Base-by-base conservation (phyloP, 371 early-diverging fungal genomes). In the Lichtheimia hyalospora region DNA sequence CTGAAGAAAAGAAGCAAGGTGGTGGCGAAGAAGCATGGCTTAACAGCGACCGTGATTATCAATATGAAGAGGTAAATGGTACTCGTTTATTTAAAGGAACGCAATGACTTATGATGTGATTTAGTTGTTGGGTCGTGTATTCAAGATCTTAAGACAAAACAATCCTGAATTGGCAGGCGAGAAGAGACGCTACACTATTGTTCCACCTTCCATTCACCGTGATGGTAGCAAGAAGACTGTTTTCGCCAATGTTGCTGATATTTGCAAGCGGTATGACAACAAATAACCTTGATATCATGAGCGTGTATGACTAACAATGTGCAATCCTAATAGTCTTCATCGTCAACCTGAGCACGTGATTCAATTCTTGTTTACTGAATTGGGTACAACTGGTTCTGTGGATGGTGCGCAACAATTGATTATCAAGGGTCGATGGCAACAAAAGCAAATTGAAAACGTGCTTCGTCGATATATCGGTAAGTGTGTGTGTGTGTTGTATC, bases 361-460 rank as follows among this genome's bases (percentile, higher is more conserved):
- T 70, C 95, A 96, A 76, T 99, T 90, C 84, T 84, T 99, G 71
- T 97, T 95, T 76, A 92, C 97, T 48, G 99, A 99, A 86, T 86
- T 99, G 89, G 97, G 98, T 79, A 97, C 98, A 14, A 92, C 88
- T 41, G 99, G 99, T 43, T 97, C 99, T 21, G 87, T 98, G 53
- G 99, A 99, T 74, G 93, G 95, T 61, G 85, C 85, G 51, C 93
- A 95, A 69, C 89, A 96, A 41, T 78, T 99, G 58, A 83, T 99
- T 48, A 96, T 99, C 79, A 96, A 96, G 88, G 99, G 99, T 57
- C 89, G 92, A 59, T 99, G 97, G 92, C 94, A 96, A 77, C 98
- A 96, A 77, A 96, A 96, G 83, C 99, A 99, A 78, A 95, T 99
- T 52, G 99, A 99, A 79, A 96, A 92, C 61, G 95, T 99, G 51